Evolutionary conservation across 2,329 filamentous ascomycete genomes (phyloP).

Genomic region (Calonectria henricotiae): DNA sequence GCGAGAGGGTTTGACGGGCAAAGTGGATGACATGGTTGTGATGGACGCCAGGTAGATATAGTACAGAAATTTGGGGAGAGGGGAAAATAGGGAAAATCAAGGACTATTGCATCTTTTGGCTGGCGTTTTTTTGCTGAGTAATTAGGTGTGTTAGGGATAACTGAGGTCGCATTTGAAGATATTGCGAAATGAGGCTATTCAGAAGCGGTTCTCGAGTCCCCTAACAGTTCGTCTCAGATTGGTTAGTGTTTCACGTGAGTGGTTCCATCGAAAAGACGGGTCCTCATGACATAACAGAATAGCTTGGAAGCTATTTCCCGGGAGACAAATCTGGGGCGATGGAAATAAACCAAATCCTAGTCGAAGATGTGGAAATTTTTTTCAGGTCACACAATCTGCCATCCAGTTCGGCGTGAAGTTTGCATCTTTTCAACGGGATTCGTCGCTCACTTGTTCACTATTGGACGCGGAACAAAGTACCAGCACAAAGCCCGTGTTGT

Average conservation of each 20-base stretch:
- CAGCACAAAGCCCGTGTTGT: too few species aligned
- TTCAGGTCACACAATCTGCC: neutral
- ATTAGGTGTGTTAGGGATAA: neutral
- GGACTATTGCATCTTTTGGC: too few species aligned
- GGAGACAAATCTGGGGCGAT: slow-evolving; percentile 12
- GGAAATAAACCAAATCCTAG: neutral
- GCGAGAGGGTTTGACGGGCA: neutral
- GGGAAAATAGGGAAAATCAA: too few species aligned
- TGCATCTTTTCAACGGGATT: too few species aligned
- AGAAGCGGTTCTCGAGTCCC: neutral
- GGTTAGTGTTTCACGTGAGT: slow-evolving; percentile 16
- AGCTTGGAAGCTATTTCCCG: neutral
- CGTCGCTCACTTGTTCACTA: neutral
- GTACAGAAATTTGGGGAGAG: neutral
- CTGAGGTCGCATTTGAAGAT: too few species aligned
- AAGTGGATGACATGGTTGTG: neutral
- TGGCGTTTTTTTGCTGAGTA: too few species aligned
- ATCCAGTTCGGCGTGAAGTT: neutral
- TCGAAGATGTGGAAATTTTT: neutral
- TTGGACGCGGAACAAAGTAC: neutral
- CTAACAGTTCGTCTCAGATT: neutral
- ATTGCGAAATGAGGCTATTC: slow-evolving; percentile 22
- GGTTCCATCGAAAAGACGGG: slow-evolving; percentile 1
- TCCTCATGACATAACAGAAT: neutral
- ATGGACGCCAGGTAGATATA: neutral